Evolutionary conservation across 2,329 filamentous ascomycete species (phyloP), one percentile per base, ranked within the genome.

Genomic region (Stachybotrys chartarum): DNA sequence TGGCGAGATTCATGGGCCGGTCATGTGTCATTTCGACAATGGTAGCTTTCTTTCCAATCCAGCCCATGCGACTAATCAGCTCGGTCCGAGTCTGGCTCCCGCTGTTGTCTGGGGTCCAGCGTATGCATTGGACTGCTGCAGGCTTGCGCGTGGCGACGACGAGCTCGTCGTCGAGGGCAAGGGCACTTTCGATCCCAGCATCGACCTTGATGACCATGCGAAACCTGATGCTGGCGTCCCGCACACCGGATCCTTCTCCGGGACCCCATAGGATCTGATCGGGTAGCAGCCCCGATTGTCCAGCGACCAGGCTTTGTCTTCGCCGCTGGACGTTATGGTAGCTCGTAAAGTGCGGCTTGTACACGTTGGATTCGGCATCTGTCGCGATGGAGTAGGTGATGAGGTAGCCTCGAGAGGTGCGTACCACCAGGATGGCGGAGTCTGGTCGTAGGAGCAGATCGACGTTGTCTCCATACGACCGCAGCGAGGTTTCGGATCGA

Each of bases 181-280:
- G 75, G 11, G 90, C 91, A 64, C 86, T 90, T 62, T 86, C 86
- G 63, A 99, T 97, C 3, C 94, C 94, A 3, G 94, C 94, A 71
- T 99, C 94, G 17, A 99, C 91, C 68, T 96, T 95, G 66, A 99
- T 97, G 14, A 96, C 93, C 89, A 97, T 96, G 56, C 93, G 84
- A 72, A 99, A 99, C 11, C 91, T 88, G 51, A 99, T 81, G 64
- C 88, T 96, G 55, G 96, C 84, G 71, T 99, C 94, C 54, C 85
- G 83, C 52, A 96, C 86, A 4, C 90, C 90, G 51, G 81, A 81
- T 10, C 89, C 89, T 69, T 97, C 94, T 39, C 92, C 92, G 1
- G 88, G 84, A 0, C 90, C 90, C 71, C 88, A 84, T 12, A 88
- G 69, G 52, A 87, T 83, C 61, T 85, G 80, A 53, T 87, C 84